Percentiles rank a stretch among this genome's conserved stretches.
Evolutionary conservation across 257 asterid genomes (phyloP).

Genomic region (Rhazya stricta): DNA sequence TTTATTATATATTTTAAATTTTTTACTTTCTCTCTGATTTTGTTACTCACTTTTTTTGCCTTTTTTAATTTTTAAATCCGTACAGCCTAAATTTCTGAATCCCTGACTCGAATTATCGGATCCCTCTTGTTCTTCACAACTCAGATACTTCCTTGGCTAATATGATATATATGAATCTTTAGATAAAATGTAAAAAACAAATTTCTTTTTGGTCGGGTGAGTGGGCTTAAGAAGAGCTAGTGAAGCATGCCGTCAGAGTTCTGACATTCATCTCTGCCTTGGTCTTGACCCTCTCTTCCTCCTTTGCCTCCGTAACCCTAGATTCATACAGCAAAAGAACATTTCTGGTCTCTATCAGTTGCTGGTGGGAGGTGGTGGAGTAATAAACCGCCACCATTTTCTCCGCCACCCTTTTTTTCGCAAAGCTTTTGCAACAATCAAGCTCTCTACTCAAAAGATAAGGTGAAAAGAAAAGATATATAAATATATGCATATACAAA

Average conservation of each 20-base stretch:
- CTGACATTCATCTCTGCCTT: constrained; percentile 22
- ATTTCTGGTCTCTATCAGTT: constrained; percentile 42
- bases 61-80: too few relatives aligned
- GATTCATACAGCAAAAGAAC: background rate
- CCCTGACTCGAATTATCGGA: too few relatives aligned
- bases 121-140: too few relatives aligned
- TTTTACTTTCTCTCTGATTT: too few relatives aligned
- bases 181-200: too few relatives aligned
- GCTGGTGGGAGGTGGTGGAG: constrained; percentile 50
- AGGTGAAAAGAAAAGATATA: constrained; percentile 26
- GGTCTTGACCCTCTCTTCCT: background rate
- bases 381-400: constrained; percentile 44
- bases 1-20: too few relatives aligned
- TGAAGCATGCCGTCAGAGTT: constrained; percentile 24
- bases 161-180: too few relatives aligned
- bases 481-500: background rate
- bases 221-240: constrained; percentile 30
- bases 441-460: constrained; percentile 27
- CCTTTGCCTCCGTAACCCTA: background rate
- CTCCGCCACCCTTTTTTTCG: constrained; percentile 30
- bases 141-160: too few relatives aligned
- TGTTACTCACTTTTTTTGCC: too few relatives aligned
- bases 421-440: constrained; percentile 35
- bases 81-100: too few relatives aligned
- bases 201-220: constrained; percentile 30